Evolutionary conservation across 1,139 yeast genomes (phyloP), one percentile per base, ranked within the genome.

Genomic region (Eremothecium cymbalariae): DNA sequence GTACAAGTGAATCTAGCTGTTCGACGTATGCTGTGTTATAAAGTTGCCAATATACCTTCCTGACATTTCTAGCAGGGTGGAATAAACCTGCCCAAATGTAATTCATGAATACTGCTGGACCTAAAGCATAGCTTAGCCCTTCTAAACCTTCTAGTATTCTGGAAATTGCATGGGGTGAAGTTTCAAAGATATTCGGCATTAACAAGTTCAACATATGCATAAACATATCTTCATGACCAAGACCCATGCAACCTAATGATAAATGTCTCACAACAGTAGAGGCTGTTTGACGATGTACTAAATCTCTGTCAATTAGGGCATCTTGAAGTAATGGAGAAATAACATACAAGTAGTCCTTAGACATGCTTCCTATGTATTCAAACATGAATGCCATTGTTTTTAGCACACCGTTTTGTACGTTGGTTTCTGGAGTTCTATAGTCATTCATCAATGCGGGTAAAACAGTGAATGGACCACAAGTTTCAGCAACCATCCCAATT

Each of bases 381-480:
- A 90, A 85, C 70, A 90, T 68, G 50, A 93, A 93, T n/a, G 95
- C 72, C 64, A 88, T 63, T 0, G 97, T 86, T 52, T 93, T 93
- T 45, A 93, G 64, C 4, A 90, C 86, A 64, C 98, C 98, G 55
- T 90, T 90, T 54, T 90, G 97, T 5, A 90, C 96, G 51, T 88
- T 88, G 39, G 79, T 75, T 45, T 90, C 97, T 0, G 95, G 96
- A 4, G 83, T 82, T 36, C 94, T 69, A 53, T 90, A 93, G 55
- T 90, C 98, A 56, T 90, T 88, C 95, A 93, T 84, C 29, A 93
- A 64, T 0, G 95, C 95, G 0, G 99, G 98, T n/a, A 93, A 60
- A 0, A 90, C 95, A 0, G 97, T 84, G 57, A 84, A 90, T 0
- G 98, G 96, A 0, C 84, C 75, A 61, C 98, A 90, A 0, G 82